Conservation (phyloP, 2,329 filamentous ascomycete genomes). For the Colletotrichum gloeosporioides region DNA sequence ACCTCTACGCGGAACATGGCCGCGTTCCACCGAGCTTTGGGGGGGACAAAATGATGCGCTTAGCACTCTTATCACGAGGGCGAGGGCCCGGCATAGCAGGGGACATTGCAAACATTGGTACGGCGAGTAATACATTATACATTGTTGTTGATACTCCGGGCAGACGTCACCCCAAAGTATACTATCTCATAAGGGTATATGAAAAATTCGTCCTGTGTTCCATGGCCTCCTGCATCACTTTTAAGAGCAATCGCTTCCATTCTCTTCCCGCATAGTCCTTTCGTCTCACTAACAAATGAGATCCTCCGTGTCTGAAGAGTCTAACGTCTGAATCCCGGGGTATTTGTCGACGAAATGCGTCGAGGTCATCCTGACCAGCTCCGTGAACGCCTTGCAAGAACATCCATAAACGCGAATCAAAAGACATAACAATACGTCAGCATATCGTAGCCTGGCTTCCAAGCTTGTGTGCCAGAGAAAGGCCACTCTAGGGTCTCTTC, state of each 20-base stretch:
- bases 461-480: constrained; percentile 6
- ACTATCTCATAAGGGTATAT: constrained; percentile 1
- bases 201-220: not conserved
- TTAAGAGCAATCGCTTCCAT: not conserved
- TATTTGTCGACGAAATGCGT: constrained; percentile 5
- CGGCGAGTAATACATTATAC: constrained; percentile 9
- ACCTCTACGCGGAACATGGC: not conserved
- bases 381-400: constrained; percentile 11
- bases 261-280: not conserved
- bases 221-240: not conserved
- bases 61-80: not conserved
- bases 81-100: not conserved
- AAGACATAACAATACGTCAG: not conserved
- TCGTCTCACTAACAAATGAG: not conserved
- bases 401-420: not conserved
- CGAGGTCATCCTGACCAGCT: constrained; percentile 4
- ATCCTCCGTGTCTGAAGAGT: not conserved
- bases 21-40: not conserved
- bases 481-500: constrained; percentile 39
- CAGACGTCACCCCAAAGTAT: not conserved
- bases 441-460: not conserved
- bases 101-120: not conserved
- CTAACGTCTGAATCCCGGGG: not conserved
- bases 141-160: not conserved
- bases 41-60: not conserved